Percentiles rank a stretch among this genome's conserved stretches.
These are phyloP conservation scores for Blumeria graminis DNA, from an alignment of 2,329 filamentous ascomycete genomes.

Conservation along the genomic window DNA sequence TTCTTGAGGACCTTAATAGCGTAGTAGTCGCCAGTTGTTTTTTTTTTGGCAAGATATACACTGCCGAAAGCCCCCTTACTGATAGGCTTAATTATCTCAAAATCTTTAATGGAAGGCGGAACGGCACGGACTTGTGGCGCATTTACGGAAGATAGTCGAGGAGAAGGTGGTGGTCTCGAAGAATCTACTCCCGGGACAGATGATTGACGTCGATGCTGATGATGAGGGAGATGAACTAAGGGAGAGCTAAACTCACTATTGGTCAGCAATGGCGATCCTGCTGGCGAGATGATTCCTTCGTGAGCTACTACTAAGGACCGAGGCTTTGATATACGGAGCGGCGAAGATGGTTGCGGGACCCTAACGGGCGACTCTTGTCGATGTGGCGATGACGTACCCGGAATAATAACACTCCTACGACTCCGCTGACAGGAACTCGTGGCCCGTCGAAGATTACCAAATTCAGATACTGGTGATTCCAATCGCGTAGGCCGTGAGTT, in stretches of 20 bases:
- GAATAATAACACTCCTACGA: slow-evolving; percentile 63
- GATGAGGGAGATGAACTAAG: slow-evolving; percentile 35
- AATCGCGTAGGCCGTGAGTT: slow-evolving; percentile 48
- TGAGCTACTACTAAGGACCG: slow-evolving; percentile 33
- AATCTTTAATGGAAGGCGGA: slow-evolving; percentile 93
- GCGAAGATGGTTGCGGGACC: slow-evolving; percentile 52
- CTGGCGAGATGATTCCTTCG: slow-evolving; percentile 55
- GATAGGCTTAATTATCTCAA: slow-evolving; percentile 98
- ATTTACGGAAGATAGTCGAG: slow-evolving; percentile 50
- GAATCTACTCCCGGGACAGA: slow-evolving; percentile 58
- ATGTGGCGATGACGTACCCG: slow-evolving; percentile 53
- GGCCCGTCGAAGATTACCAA: slow-evolving; percentile 49
- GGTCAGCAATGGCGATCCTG: slow-evolving; percentile 70
- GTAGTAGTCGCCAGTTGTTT: slow-evolving; percentile 92
- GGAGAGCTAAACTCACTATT: slow-evolving; percentile 64
- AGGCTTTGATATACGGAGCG: slow-evolving; percentile 65
- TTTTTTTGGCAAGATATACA: slow-evolving; percentile 95
- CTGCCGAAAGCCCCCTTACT: slow-evolving; percentile 97
- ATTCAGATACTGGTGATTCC: slow-evolving; percentile 78
- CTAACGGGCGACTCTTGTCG: slow-evolving; percentile 78
- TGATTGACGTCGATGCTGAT: slow-evolving; percentile 70
- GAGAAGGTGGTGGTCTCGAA: slow-evolving; percentile 51
- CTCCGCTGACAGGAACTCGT: slow-evolving; percentile 65
- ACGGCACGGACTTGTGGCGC: slow-evolving; percentile 68
- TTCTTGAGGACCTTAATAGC: slow-evolving; percentile 98